These are phyloP conservation scores for Tricladium varicosporioides DNA, from an alignment of 2,329 filamentous ascomycete genomes.

Conservation along the genomic window DNA sequence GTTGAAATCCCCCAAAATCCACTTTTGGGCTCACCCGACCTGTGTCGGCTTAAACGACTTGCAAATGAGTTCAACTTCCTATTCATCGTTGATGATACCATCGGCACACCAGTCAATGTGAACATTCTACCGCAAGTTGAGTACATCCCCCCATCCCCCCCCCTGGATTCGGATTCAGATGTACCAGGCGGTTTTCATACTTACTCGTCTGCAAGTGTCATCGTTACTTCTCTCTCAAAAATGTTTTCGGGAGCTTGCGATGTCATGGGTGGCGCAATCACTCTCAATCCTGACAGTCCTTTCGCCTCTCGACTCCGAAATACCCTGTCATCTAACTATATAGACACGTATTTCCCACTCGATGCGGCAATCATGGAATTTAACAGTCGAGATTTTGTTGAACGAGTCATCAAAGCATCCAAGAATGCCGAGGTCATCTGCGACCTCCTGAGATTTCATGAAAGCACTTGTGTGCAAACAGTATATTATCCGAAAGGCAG, in stretches of 20 bases:
- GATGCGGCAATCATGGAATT: constrained; percentile 2
- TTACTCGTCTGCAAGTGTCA: constrained; percentile 62
- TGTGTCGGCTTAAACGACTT: constrained; percentile 70
- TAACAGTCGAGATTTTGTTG: constrained; percentile 84
- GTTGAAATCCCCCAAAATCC: constrained; percentile 93
- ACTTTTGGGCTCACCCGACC: constrained; percentile 75
- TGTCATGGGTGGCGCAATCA: constrained; percentile 80
- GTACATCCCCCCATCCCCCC: background rate
- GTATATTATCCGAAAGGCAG: constrained; percentile 8
- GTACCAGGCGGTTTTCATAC: too few relatives aligned
- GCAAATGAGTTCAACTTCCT: constrained; percentile 81
- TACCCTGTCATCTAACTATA: background rate
- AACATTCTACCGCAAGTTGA: constrained; percentile 65
- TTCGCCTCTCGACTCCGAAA: background rate
- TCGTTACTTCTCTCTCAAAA: constrained; percentile 90
- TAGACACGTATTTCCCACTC: constrained; percentile 4
- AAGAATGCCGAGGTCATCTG: constrained; percentile 77
- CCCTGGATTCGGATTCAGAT: too few relatives aligned
- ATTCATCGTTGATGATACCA: constrained; percentile 91
- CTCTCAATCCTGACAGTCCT: too few relatives aligned
- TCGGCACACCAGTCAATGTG: constrained; percentile 90
- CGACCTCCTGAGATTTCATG: constrained; percentile 54
- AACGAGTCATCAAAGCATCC: constrained; percentile 77
- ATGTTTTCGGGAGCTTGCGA: constrained; percentile 95
- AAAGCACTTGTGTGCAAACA: background rate